Conservation (phyloP, 768 basidiomycete genomes). For the Tubosaeta brunneosetosa region DNA sequence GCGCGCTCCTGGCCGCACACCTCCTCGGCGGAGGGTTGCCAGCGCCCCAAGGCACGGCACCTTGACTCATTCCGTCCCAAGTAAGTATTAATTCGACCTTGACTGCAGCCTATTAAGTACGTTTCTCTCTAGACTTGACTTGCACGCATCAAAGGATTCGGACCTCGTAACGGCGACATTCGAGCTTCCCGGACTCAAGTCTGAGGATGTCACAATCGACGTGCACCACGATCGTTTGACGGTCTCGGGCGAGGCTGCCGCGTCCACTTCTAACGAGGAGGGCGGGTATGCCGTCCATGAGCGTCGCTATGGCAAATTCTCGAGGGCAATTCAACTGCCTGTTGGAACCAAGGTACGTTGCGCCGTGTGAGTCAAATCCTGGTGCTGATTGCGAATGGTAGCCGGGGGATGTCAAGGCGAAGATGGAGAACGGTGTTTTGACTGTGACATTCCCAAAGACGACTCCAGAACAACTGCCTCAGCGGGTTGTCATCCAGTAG, state of each 20-base stretch:
- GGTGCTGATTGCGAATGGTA: too few relatives aligned
- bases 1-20: too few relatives aligned
- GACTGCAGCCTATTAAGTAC: background rate
- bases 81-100: constrained; percentile 1
- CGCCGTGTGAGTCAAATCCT: too few relatives aligned
- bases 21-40: too few relatives aligned
- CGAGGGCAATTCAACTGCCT: constrained; percentile 42
- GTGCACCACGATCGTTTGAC: constrained; percentile 41
- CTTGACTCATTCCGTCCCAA: constrained; percentile 12
- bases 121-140: constrained; percentile 34
- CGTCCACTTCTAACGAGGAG: constrained; percentile 33
- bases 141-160: constrained; percentile 39
- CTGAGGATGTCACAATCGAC: constrained; percentile 44
- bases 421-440: constrained; percentile 34
- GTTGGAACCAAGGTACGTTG: constrained; percentile 37
- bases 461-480: constrained; percentile 34
- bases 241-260: constrained; percentile 41
- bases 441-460: constrained; percentile 44
- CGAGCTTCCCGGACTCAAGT: constrained; percentile 38
- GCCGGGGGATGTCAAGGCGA: too few relatives aligned
- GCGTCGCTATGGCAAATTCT: constrained; percentile 40
- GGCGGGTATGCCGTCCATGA: constrained; percentile 42
- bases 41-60: too few relatives aligned
- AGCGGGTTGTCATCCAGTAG: constrained; percentile 30
- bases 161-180: constrained; percentile 46